Conservation (phyloP, 805 yeast genomes). For the Wickerhamiella australiensis region DNA sequence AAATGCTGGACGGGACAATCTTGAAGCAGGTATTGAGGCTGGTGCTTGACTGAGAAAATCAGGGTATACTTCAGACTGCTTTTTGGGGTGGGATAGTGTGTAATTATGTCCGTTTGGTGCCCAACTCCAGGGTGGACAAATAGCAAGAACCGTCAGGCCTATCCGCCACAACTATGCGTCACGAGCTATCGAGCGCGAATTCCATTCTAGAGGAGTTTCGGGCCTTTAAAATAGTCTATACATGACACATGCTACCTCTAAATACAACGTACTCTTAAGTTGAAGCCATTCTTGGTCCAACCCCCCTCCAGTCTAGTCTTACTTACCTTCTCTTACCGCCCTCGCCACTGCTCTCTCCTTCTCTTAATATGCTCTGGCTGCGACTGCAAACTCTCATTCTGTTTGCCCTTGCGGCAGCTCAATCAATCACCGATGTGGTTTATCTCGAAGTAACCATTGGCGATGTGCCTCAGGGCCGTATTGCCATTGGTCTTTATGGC, state of each 20-base stretch:
- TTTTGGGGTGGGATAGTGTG: too few species aligned
- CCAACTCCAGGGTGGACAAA: neutral
- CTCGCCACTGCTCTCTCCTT: neutral
- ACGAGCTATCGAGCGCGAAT: neutral
- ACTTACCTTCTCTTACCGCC: neutral
- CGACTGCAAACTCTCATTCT: neutral
- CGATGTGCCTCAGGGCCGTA: slow-evolving; percentile 53
- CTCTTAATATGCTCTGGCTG: neutral
- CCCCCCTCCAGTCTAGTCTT: too few species aligned
- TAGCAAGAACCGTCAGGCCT: neutral
- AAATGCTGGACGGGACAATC: too few species aligned
- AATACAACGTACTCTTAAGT: too few species aligned
- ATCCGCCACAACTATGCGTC: slow-evolving; percentile 2
- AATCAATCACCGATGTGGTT: slow-evolving; percentile 41
- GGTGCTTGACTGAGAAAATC: neutral
- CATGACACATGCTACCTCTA: too few species aligned
- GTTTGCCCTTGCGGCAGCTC: neutral
- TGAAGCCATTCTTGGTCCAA: too few species aligned
- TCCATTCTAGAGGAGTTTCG: too few species aligned
- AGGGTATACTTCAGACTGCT: too few species aligned
- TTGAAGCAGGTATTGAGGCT: neutral
- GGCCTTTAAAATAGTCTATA: too few species aligned
- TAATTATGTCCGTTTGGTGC: too few species aligned
- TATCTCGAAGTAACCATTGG: slow-evolving; percentile 67
- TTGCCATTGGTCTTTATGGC: slow-evolving; percentile 68